Base-by-base conservation (phyloP, 495 filamentous ascomycete genomes). In the Penicillium goetzii region DNA sequence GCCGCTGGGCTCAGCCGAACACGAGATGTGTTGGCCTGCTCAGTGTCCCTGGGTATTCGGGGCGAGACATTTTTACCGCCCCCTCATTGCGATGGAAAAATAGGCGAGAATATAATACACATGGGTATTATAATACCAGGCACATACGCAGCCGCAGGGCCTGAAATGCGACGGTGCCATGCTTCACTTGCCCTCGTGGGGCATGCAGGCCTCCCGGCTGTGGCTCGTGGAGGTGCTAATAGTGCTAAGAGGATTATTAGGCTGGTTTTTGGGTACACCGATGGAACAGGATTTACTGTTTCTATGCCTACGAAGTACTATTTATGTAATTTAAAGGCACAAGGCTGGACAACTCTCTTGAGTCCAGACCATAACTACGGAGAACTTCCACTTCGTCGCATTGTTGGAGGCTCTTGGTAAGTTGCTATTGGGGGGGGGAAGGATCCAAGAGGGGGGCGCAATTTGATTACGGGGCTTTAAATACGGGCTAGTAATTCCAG, bases 111-210 rank as follows among this genome's bases (percentile, higher is more conserved):
- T 32, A 32, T 7, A 32, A 32, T 32, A 32, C 30, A 32, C 30
- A 3, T 32, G 6, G 2, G 30, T 41, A n/a, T 17, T 40, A 17
- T 41, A 23, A 25, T 47, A 47, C 43, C 21, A 21, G 11, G 19
- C 43, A 47, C 43, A 11, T 11, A 36, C 33, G 1, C 33, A 45
- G 41, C 41, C 19, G 41, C 47, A 26, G 45, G 45, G 45, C 8
- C 26, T 36, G 28, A 21, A 26, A 59, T 59, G 32, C 57, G 21
- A 59, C 45, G 45, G 45, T 59, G 45, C 45, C 58, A 59, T 59
- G 57, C 45, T 52, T 26, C 11, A 15, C 1, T 52, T 26, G 30
- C 50, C 41, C 56, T 59, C 58, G 58, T 59, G 58, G 58, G 58
- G 32, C 52, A 21, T 54, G 51, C 51, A 9, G 28, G 17, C 45